Base-by-base conservation (phyloP, 2,329 filamentous ascomycete species). In the Trichoderma guizhouense region DNA sequence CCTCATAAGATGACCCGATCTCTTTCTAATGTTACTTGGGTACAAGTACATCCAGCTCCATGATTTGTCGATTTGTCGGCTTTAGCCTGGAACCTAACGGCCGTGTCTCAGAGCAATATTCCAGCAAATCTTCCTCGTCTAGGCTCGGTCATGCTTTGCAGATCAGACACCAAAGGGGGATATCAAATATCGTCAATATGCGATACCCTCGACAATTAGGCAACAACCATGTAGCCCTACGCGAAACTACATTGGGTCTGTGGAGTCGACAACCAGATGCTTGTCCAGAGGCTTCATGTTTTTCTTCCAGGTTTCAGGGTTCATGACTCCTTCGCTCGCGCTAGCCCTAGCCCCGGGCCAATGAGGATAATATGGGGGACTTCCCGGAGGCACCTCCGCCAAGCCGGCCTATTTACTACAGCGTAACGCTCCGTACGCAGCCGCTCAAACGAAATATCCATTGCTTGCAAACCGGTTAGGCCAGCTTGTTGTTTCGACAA, bases 181-280 rank as follows among this genome's bases (percentile, higher is more conserved):
- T 36, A 12, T 62, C 28, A 36, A 28, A 69, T 69, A 69, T 60
- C 66, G 65, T 68, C 65, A 68, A 53, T 11, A 34, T 51, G 67
- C 36, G 28, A 62, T 51, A 36, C 24, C 15, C n/a, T 62, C 67
- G 18, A 36, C 28, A 12, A 47, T 58, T 69, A 69, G 57, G 57
- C 57, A 69, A 57, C 57, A 62, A 30, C 67, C 47, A 53, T 24
- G 21, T 69, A 69, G 67, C 67, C 67, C 43, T 69, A 69, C 36
- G 24, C 57, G 57, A 69, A 69, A 69, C 67, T 32, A 62, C 55
- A 21, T 62, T 36, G 57, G 30, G 67, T 58, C 57, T 32, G 67
- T 53, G 58, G 57, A 62, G 39, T 24, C 67, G 67, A 61, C 24
- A 36, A 43, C 60, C 5, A 21, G 47, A 61, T 60, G 65, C 65